Conservation (phyloP, 345 rosid species). For the Citrus glauca region DNA sequence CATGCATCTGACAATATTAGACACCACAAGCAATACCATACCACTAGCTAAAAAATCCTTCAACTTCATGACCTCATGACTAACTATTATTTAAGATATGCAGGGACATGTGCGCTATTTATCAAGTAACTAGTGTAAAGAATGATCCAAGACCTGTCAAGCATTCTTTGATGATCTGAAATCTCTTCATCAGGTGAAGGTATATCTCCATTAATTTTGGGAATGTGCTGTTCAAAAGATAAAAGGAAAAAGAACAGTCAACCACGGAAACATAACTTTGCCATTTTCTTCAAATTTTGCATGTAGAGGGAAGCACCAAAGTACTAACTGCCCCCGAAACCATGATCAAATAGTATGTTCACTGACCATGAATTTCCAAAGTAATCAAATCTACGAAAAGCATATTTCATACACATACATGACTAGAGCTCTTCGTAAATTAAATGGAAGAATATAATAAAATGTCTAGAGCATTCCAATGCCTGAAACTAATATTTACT, state of each 20-base stretch:
- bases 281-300: neutral
- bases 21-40: neutral
- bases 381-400: neutral
- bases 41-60: neutral
- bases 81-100: neutral
- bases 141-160: conserved; percentile 38
- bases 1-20: neutral
- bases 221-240: conserved; percentile 46
- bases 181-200: conserved; percentile 59
- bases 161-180: conserved; percentile 66
- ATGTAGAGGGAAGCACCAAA: no score
- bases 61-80: neutral
- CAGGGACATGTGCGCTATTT: neutral
- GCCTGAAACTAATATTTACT: neutral
- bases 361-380: neutral
- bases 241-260: neutral
- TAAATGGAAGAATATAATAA: neutral
- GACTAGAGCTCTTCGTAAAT: neutral
- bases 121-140: neutral
- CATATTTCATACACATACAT: neutral
- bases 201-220: conserved; percentile 60
- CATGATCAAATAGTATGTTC: neutral
- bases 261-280: neutral
- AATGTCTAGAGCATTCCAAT: neutral
- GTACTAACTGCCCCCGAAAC: neutral